These are phyloP conservation scores for Lojkania enalia DNA, from an alignment of 2,329 filamentous ascomycete species.

Conservation along the genomic window DNA sequence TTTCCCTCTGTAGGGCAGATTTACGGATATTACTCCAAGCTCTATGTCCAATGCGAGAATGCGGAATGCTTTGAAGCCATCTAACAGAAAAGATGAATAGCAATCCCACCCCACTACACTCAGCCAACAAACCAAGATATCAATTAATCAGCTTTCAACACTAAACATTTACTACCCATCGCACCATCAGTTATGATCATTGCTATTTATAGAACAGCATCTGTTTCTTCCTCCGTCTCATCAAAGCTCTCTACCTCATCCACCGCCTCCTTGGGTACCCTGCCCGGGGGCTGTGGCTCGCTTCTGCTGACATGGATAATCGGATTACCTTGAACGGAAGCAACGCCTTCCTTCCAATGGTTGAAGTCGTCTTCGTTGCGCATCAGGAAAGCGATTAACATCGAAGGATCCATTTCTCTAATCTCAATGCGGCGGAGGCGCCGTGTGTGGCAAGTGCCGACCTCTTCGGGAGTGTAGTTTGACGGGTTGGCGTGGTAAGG, in stretches of 20 bases:
- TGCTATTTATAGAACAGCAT: constrained; percentile 11
- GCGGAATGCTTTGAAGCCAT: too few relatives aligned
- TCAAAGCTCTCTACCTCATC: constrained; percentile 91
- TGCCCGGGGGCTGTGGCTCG: constrained; percentile 58
- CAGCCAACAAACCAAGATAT: too few relatives aligned
- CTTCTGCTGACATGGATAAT: constrained; percentile 82
- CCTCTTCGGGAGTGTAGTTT: constrained; percentile 70
- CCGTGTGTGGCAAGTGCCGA: constrained; percentile 84
- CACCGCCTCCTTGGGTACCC: constrained; percentile 66
- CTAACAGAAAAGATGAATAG: too few relatives aligned
- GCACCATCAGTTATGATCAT: too few relatives aligned
- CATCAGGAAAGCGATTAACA: constrained; percentile 94
- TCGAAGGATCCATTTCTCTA: constrained; percentile 94
- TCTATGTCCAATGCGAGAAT: neutral
- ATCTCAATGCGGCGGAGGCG: constrained; percentile 81
- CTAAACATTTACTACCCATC: too few relatives aligned
- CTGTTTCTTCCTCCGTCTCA: constrained; percentile 57
- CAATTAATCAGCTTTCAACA: too few relatives aligned
- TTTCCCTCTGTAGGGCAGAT: neutral
- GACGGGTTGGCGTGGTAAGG: constrained; percentile 62
- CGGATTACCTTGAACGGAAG: constrained; percentile 71
- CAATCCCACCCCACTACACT: too few relatives aligned
- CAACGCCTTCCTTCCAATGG: constrained; percentile 76
- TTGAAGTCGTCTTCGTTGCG: constrained; percentile 80
- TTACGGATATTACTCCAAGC: constrained; percentile 8